These are phyloP conservation scores for Neovahlkampfia damariscottae DNA, from an alignment of 78 protist species.

Conservation along the genomic window DNA sequence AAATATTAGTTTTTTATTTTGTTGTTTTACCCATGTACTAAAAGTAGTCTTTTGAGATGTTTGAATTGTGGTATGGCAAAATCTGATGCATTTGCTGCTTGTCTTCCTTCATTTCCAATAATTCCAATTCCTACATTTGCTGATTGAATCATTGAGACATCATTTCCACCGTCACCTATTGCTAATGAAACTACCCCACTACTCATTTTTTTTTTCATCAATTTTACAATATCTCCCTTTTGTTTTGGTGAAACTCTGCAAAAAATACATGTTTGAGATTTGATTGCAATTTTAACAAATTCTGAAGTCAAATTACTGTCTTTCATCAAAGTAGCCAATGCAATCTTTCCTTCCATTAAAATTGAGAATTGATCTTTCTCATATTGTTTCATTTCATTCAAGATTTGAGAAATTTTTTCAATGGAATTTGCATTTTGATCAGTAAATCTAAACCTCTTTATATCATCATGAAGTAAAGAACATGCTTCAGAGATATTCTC, in stretches of 20 bases:
- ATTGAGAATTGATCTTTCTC: too few species aligned
- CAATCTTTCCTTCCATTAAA: neutral
- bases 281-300: neutral
- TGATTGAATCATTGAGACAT: constrained; percentile 28
- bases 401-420: neutral
- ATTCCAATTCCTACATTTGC: constrained; percentile 74
- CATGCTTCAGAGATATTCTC: constrained; percentile 81
- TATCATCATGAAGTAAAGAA: constrained; percentile 28
- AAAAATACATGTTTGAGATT: constrained; percentile 31
- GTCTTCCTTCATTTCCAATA: constrained; percentile 24
- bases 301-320: neutral
- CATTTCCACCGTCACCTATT: constrained; percentile 72
- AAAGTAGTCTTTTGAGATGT: constrained; percentile 48
- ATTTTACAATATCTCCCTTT: constrained; percentile 48
- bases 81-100: constrained; percentile 27
- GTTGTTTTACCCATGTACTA: constrained; percentile 72
- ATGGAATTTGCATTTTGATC: neutral
- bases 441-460: neutral
- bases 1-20: constrained; percentile 19
- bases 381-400: neutral
- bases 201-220: constrained; percentile 6
- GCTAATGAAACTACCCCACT: constrained; percentile 8
- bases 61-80: constrained; percentile 39
- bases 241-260: constrained; percentile 43
- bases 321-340: neutral